Evolutionary conservation across 768 basidiomycete genomes (phyloP), one percentile per base, ranked within the genome.

Genomic region (Termitomyces sp.): DNA sequence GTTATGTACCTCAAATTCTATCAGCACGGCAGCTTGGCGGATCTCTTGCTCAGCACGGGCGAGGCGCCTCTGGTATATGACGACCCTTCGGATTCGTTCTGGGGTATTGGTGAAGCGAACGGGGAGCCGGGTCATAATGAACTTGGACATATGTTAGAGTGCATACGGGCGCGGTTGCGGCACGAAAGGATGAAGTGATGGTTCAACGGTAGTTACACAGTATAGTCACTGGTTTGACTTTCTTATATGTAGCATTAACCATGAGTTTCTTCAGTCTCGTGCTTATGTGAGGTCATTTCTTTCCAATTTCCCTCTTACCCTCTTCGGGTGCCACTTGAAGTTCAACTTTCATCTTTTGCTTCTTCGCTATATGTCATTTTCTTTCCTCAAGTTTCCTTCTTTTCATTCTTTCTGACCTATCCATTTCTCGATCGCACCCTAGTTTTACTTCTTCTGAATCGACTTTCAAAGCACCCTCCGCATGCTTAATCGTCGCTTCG

Each of bases 1-100:
- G 88, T 87, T 33, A 64, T 91, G 51, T 79, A 79, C 59, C 64
- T 77, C 61, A 93, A 93, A 67, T 87, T 93, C 63, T 78, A 72
- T 47, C 91, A 93, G 71, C 88, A 93, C 65, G 73, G 80, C 0
- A 72, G 79, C 27, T 68, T 93, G 56, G 80, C 83, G 16, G 48
- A 36, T 56, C 58, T 26, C 64, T 81, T 65, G 78, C 93, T 14
- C 20, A 65, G 68, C n/a, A 91, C 89, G 1, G 81, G 77, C 4
- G 64, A 78, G 5, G 65, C 74, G 16, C 73, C 74, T 2, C 72
- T 90, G 39, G 67, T 86, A 4, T 88, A 86, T 64, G 68, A 72
- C 9, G 85, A 87, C 63, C 67, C 72, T 1, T 68, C 71, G 0
- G 88, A 92, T 67, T 37, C 67, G 20, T 87, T 82, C 65, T 91